Conservation (phyloP, 805 yeast genomes). For the Candida parachauliodes region DNA sequence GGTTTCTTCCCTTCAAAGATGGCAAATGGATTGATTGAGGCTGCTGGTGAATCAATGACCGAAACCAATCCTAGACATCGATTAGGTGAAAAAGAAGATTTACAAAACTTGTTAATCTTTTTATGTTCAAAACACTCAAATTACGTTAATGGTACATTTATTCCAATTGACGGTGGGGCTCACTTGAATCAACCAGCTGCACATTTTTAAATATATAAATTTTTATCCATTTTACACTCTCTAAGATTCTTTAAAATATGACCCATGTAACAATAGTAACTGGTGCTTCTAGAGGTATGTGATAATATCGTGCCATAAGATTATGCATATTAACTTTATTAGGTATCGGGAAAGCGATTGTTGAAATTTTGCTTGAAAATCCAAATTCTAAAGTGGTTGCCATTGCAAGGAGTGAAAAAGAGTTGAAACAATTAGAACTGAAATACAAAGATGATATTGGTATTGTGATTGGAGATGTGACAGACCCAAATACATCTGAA, state of each 20-base stretch:
- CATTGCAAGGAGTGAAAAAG: slow-evolving; percentile 62
- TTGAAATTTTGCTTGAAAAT: slow-evolving; percentile 43
- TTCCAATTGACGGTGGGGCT: slow-evolving; percentile 72
- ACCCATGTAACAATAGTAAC: slow-evolving; percentile 44
- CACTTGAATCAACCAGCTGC: slow-evolving; percentile 27
- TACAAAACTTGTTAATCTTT: slow-evolving; percentile 53
- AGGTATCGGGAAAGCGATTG: slow-evolving; percentile 84
- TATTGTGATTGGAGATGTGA: slow-evolving; percentile 58
- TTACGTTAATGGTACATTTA: slow-evolving; percentile 63
- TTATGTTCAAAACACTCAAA: slow-evolving; percentile 51
- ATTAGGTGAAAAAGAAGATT: slow-evolving; percentile 59
- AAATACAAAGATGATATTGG: slow-evolving; percentile 45
- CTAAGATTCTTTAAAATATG: slow-evolving; percentile 9
- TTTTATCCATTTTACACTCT: no score
- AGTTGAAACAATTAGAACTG: slow-evolving; percentile 40
- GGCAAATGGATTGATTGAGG: slow-evolving; percentile 61
- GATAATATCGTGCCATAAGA: no score
- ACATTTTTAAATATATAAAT: slow-evolving; percentile 9
- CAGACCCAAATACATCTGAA: slow-evolving; percentile 34
- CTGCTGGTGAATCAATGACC: slow-evolving; percentile 44
- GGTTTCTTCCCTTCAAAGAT: slow-evolving; percentile 76
- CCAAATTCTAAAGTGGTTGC: slow-evolving; percentile 52
- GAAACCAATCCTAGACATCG: slow-evolving; percentile 58
- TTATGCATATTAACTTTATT: slow-evolving; percentile 13
- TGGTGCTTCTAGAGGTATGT: slow-evolving; percentile 59